These are phyloP conservation scores for Cornus florida DNA, from an alignment of 148 eudicot genomes.

Conservation along the genomic window DNA sequence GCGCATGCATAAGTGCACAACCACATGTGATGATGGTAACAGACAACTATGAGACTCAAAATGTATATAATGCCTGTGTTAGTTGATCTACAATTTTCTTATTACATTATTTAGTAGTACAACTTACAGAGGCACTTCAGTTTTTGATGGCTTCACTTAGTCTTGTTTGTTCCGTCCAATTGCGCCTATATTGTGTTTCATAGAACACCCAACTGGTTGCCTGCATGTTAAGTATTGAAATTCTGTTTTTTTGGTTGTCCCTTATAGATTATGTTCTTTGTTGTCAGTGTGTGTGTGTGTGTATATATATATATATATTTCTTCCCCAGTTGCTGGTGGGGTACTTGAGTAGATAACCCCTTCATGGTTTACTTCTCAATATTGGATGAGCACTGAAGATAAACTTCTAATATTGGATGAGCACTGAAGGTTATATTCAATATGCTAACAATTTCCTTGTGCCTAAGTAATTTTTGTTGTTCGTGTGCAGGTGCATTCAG, in stretches of 20 bases:
- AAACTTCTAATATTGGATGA: neutral
- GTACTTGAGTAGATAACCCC: neutral
- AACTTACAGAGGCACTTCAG: slow-evolving; percentile 3
- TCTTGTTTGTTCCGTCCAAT: neutral
- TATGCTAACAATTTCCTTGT: neutral
- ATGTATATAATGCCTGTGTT: neutral
- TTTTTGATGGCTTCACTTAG: neutral
- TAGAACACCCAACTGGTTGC: neutral
- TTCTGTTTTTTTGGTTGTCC: neutral
- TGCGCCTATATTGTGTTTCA: neutral
- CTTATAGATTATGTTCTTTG: no score
- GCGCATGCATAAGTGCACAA: neutral
- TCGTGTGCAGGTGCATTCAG: slow-evolving; percentile 72
- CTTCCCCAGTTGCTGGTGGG: neutral
- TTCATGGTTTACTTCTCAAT: neutral
- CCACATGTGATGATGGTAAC: neutral
- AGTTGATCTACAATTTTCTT: neutral
- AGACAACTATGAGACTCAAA: neutral
- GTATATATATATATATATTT: neutral
- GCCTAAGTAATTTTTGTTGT: neutral
- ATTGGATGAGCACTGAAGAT: no score
- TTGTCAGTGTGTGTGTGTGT: no score
- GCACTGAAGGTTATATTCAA: no score
- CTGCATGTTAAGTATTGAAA: neutral
- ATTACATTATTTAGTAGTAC: neutral